Evolutionary conservation across 2,329 filamentous ascomycete genomes (phyloP).

Genomic region (Corniculantispora saksenae): DNA sequence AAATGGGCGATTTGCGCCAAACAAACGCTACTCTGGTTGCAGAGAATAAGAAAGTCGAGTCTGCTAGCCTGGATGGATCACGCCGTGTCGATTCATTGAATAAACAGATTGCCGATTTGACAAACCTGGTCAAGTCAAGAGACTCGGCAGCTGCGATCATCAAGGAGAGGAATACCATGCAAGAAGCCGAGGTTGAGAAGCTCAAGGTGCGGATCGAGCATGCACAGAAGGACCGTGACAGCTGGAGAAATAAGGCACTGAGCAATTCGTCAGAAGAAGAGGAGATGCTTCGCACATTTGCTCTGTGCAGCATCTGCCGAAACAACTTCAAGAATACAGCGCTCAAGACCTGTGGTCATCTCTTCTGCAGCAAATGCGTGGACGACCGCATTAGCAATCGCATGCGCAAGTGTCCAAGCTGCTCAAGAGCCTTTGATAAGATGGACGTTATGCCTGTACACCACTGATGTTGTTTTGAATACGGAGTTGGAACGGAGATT

Average conservation of each 20-base stretch:
- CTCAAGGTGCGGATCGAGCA: conserved; percentile 76
- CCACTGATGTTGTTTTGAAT: conserved; percentile 33
- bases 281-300: conserved; percentile 69
- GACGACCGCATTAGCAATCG: conserved; percentile 86
- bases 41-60: conserved; percentile 76
- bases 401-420: conserved; percentile 93
- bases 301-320: conserved; percentile 86
- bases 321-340: conserved; percentile 92
- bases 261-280: conserved; percentile 81
- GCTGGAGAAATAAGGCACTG: conserved; percentile 79
- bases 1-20: conserved; percentile 79
- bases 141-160: conserved; percentile 60
- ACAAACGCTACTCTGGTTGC: conserved; percentile 68
- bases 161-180: conserved; percentile 59
- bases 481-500: neutral
- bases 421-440: conserved; percentile 86
- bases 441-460: conserved; percentile 82
- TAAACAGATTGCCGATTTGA: conserved; percentile 76
- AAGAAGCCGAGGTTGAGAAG: conserved; percentile 77
- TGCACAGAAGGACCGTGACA: conserved; percentile 78
- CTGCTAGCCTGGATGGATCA: conserved; percentile 67
- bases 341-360: conserved; percentile 90
- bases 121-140: conserved; percentile 71
- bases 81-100: conserved; percentile 72
- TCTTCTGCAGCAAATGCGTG: conserved; percentile 89